Evolutionary conservation across 441 rosid genomes (phyloP).

Genomic region (Pelargonium citronellum): DNA sequence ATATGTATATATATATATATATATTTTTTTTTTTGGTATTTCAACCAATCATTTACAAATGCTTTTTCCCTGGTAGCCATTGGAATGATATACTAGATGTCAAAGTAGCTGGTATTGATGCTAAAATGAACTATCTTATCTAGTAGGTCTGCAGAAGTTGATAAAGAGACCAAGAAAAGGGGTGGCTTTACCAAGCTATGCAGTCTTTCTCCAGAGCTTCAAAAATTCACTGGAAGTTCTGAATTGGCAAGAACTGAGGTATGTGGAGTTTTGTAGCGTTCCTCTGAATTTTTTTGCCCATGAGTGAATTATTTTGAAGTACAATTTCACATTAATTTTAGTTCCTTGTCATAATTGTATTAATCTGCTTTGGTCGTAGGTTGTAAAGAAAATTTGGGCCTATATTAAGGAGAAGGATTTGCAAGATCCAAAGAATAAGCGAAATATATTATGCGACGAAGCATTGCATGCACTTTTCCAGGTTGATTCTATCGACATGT

Average conservation of each 20-base stretch:
- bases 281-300: not conserved
- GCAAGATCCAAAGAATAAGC: slow-evolving; percentile 56
- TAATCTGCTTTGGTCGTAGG: slow-evolving; percentile 27
- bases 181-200: slow-evolving; percentile 22
- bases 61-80: not conserved
- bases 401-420: slow-evolving; percentile 51
- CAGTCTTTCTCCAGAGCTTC: slow-evolving; percentile 26
- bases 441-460: slow-evolving; percentile 49
- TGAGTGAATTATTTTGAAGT: not conserved
- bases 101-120: not conserved
- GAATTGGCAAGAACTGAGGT: slow-evolving; percentile 27
- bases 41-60: not conserved
- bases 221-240: slow-evolving; percentile 23
- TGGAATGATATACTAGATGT: not conserved
- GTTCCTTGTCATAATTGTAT: slow-evolving; percentile 12
- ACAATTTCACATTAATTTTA: slow-evolving; percentile 12
- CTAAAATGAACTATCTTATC: slow-evolving; percentile 2
- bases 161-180: slow-evolving; percentile 21
- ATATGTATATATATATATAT: too few species aligned
- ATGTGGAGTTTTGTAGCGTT: not conserved
- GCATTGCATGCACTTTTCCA: slow-evolving; percentile 40
- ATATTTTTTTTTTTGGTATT: too few species aligned
- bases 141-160: slow-evolving; percentile 12
- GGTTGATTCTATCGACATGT: slow-evolving; percentile 53
- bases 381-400: slow-evolving; percentile 52